Percentiles rank a stretch among this genome's conserved stretches.
Evolutionary conservation across 176 grass and related monocot species (phyloP).

Genomic region (Oryza punctata): DNA sequence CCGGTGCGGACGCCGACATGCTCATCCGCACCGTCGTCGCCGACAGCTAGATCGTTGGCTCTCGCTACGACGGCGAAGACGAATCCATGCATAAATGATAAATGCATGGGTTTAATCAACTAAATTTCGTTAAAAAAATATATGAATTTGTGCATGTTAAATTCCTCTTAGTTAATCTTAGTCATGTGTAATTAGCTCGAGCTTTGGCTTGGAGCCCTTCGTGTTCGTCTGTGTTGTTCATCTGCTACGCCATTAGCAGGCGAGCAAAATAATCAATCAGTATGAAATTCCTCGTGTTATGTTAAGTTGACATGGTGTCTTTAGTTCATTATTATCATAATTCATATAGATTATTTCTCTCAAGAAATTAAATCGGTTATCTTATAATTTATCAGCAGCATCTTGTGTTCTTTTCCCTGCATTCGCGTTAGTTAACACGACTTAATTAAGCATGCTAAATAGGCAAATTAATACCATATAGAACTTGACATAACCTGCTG

Average conservation of each 20-base stretch:
- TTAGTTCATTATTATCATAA: neutral
- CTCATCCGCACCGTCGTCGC: constrained; percentile 42
- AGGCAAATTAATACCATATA: too few species aligned
- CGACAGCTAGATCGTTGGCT: constrained; percentile 32
- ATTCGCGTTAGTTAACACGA: too few species aligned
- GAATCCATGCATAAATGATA: neutral
- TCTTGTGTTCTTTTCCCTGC: too few species aligned
- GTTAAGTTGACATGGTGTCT: neutral
- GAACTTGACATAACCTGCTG: too few species aligned
- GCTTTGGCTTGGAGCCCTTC: neutral
- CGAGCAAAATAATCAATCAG: neutral
- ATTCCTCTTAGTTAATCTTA: neutral
- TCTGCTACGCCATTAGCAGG: neutral
- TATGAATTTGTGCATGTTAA: too few species aligned
- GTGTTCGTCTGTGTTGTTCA: neutral
- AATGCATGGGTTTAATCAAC: neutral
- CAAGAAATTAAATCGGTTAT: too few species aligned
- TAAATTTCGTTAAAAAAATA: too few species aligned
- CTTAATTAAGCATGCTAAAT: too few species aligned
- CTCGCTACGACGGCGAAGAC: neutral
- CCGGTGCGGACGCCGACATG: constrained; percentile 1
- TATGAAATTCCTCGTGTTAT: neutral
- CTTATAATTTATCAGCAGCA: too few species aligned
- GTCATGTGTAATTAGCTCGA: constrained; percentile 7
- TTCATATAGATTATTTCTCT: too few species aligned